Evolutionary conservation across 225 moss, liverwort and hornwort species (phyloP).

Genomic region (Takakia lepidozioides): DNA sequence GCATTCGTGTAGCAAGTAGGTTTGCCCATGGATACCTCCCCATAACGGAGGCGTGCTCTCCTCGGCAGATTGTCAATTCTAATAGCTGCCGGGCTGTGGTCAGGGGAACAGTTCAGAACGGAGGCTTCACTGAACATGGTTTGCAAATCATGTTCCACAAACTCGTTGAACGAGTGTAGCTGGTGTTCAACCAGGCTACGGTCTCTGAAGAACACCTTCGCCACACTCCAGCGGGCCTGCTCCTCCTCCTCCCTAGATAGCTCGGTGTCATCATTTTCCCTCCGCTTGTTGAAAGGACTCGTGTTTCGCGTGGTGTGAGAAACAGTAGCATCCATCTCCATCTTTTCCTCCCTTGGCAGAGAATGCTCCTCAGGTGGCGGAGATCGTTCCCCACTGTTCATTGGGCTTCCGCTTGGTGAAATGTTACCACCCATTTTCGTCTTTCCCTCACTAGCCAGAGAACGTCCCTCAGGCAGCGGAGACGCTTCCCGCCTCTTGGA

Average conservation of each 20-base stretch:
- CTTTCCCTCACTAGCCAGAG: too few relatives aligned
- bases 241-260: slow-evolving; percentile 26
- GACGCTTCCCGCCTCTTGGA: too few relatives aligned
- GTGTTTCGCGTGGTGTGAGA: too few relatives aligned
- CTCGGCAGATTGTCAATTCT: slow-evolving; percentile 29
- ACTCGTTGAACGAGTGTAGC: slow-evolving; percentile 42
- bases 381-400: too few relatives aligned
- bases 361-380: too few relatives aligned
- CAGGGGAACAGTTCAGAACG: slow-evolving; percentile 24
- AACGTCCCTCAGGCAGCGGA: too few relatives aligned
- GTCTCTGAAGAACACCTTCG: slow-evolving; percentile 36
- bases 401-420: too few relatives aligned
- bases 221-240: slow-evolving; percentile 44
- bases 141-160: slow-evolving; percentile 29
- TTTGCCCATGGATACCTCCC: slow-evolving; percentile 27
- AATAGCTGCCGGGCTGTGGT: slow-evolving; percentile 33
- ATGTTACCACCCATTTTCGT: too few relatives aligned
- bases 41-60: slow-evolving; percentile 35
- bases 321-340: too few relatives aligned
- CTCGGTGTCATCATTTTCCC: too few relatives aligned
- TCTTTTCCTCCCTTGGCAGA: too few relatives aligned
- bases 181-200: slow-evolving; percentile 50
- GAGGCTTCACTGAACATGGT: slow-evolving; percentile 29
- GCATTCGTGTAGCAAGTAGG: slow-evolving; percentile 12
- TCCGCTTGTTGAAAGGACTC: too few relatives aligned